phyloP scores from a whole-genome alignment of 163 green algal genomes.

The Scenedesmus sp. region DNA sequence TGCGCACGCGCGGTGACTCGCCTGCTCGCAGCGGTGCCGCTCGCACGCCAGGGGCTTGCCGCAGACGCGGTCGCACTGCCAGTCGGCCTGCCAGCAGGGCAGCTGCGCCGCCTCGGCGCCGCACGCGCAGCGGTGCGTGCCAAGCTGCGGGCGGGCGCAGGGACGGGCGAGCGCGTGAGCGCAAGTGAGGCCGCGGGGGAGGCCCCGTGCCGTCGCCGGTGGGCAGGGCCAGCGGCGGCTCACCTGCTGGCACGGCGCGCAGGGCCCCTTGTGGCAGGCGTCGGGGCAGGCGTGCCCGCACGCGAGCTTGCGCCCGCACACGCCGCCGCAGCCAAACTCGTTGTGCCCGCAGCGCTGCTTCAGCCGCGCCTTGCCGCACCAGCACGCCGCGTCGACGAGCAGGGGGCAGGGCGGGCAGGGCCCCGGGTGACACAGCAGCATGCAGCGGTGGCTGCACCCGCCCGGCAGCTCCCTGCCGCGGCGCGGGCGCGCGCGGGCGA shows the following conservation, averaged over 20 bases:
- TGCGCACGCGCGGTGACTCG: not conserved
- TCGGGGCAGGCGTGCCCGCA: constrained; percentile 71
- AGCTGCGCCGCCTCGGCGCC: constrained; percentile 52
- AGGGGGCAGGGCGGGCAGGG: constrained; percentile 86
- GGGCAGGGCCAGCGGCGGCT: no score
- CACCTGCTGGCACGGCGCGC: constrained; percentile 64
- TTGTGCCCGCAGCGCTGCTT: constrained; percentile 72
- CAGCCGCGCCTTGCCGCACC: constrained; percentile 65
- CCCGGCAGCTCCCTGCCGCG: constrained; percentile 42
- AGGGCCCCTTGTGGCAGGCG: constrained; percentile 74
- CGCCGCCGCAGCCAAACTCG: constrained; percentile 63
- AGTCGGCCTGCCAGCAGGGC: constrained; percentile 67
- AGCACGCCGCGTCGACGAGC: constrained; percentile 68
- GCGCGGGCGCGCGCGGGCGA: no score
- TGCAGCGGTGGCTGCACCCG: constrained; percentile 78
- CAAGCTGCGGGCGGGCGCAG: constrained; percentile 15
- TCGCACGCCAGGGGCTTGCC: constrained; percentile 71
- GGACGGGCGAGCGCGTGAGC: no score
- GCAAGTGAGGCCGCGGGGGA: no score
- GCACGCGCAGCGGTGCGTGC: constrained; percentile 68
- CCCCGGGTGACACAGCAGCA: constrained; percentile 90
- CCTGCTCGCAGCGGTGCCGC: constrained; percentile 66
- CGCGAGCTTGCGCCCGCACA: constrained; percentile 58
- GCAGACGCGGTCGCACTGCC: constrained; percentile 71
- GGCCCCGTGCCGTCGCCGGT: no score